Evolutionary conservation across 2,329 filamentous ascomycete genomes (phyloP).

Genomic region (Calonectria naviculata): DNA sequence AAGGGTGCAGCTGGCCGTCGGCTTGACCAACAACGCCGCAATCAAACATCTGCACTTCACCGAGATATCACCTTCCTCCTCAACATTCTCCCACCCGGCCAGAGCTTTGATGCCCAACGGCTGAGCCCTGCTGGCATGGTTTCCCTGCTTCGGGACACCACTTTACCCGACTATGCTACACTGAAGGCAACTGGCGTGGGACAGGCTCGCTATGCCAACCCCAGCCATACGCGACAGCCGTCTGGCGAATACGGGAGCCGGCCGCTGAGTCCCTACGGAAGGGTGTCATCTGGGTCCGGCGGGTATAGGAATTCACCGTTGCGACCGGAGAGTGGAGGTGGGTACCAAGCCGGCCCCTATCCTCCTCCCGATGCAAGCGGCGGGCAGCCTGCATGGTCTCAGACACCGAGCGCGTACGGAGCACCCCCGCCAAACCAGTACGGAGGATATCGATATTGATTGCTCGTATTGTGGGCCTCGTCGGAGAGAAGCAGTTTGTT

Average conservation of each 20-base stretch:
- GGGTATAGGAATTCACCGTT: conserved; percentile 65
- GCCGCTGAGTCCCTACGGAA: conserved; percentile 61
- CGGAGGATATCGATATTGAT: conserved; percentile 49
- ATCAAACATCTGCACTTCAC: conserved; percentile 76
- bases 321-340: conserved; percentile 54
- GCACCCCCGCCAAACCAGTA: conserved; percentile 48
- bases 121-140: conserved; percentile 80
- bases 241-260: conserved; percentile 57
- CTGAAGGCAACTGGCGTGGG: conserved; percentile 61
- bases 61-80: conserved; percentile 74
- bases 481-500: background rate
- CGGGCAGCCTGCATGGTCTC: conserved; percentile 42
- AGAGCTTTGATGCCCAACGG: conserved; percentile 76
- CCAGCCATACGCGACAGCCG: conserved; percentile 52
- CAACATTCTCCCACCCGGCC: conserved; percentile 78
- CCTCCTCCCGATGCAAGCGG: conserved; percentile 41
- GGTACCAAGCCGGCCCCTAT: conserved; percentile 43
- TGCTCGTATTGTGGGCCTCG: background rate
- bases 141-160: conserved; percentile 75
- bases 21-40: conserved; percentile 80
- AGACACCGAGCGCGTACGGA: conserved; percentile 43
- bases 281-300: conserved; percentile 51
- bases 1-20: conserved; percentile 91
- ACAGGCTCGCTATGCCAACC: conserved; percentile 47
- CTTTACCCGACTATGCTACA: conserved; percentile 70